phyloP scores from a whole-genome alignment of 345 rosid genomes.

The Gossypium arboreum region DNA sequence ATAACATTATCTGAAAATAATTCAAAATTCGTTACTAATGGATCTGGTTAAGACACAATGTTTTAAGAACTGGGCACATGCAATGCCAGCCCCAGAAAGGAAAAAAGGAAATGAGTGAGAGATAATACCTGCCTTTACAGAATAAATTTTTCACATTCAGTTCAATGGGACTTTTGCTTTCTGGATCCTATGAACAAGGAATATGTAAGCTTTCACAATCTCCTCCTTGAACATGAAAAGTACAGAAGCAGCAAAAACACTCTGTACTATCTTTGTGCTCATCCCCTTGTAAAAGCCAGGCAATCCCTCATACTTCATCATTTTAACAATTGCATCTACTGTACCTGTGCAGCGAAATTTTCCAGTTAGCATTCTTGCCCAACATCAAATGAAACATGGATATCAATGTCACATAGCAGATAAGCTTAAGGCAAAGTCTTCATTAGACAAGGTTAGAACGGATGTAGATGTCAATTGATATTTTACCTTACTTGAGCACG shows the following conservation, averaged over 20 bases:
- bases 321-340: conserved; percentile 58
- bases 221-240: conserved; percentile 77
- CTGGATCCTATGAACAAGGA: conserved; percentile 36
- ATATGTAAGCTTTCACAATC: conserved; percentile 48
- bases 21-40: not conserved
- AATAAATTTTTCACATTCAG: conserved; percentile 8
- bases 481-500: not conserved
- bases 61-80: not conserved
- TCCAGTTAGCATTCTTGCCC: conserved; percentile 6
- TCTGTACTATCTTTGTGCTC: conserved; percentile 73
- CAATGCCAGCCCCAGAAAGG: not conserved
- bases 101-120: not conserved
- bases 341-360: conserved; percentile 38
- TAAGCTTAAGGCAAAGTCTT: not conserved
- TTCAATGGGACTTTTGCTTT: conserved; percentile 20
- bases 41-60: not conserved
- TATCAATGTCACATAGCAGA: not conserved
- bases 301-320: conserved; percentile 60
- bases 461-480: not conserved
- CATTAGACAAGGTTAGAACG: not conserved
- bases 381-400: not conserved
- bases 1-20: not conserved
- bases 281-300: conserved; percentile 62
- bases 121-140: not conserved
- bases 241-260: conserved; percentile 74